phyloP scores from a whole-genome alignment of 768 basidiomycete species.

The Leccinellum albellum region DNA sequence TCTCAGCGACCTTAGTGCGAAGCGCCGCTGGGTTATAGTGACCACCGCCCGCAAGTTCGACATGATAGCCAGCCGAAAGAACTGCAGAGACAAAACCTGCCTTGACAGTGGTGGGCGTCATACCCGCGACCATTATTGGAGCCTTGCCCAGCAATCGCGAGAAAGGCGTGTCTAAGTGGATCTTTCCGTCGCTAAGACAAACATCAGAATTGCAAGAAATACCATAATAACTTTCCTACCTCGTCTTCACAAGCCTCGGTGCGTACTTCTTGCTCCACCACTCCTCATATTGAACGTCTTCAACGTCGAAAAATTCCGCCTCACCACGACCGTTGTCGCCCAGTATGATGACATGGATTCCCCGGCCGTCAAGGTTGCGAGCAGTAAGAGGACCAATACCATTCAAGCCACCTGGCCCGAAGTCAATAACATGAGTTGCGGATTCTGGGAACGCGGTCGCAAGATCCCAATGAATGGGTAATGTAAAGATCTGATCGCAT shows the following conservation, averaged over 20 bases:
- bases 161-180: conserved; percentile 94
- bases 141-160: conserved; percentile 94
- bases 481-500: conserved; percentile 90
- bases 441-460: conserved; percentile 87
- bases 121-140: conserved; percentile 98
- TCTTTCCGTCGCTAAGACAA: conserved; percentile 69
- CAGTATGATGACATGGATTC: conserved; percentile 83
- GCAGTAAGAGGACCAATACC: conserved; percentile 91
- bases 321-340: conserved; percentile 90
- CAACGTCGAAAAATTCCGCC: conserved; percentile 75
- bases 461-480: conserved; percentile 88
- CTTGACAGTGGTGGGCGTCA: conserved; percentile 97
- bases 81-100: conserved; percentile 93
- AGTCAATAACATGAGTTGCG: conserved; percentile 94
- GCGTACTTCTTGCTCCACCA: conserved; percentile 92
- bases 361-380: conserved; percentile 88
- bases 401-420: conserved; percentile 91
- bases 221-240: conserved; percentile 40
- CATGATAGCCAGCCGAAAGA: conserved; percentile 89
- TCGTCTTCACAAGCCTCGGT: conserved; percentile 83
- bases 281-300: conserved; percentile 67
- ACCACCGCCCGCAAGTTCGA: conserved; percentile 96
- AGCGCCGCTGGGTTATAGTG: conserved; percentile 92
- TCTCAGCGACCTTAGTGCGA: conserved; percentile 88
- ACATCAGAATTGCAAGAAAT: not conserved